Evolutionary conservation across 352 stramenopile species (phyloP).

Genomic region (Phytophthora boehmeriae): DNA sequence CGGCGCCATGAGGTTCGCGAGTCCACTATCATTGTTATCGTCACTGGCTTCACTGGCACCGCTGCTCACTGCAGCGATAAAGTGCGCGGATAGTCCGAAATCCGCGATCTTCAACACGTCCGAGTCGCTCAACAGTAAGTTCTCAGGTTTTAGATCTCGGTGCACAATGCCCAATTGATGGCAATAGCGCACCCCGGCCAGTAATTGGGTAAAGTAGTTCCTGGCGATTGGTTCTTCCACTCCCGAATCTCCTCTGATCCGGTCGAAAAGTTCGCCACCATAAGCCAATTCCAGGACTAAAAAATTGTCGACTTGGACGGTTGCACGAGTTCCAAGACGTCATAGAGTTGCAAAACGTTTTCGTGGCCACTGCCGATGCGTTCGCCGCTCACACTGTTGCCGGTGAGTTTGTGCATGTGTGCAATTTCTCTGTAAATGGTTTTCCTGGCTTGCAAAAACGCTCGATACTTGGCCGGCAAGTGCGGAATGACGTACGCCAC

Average conservation of each 20-base stretch:
- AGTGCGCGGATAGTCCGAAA: conserved; percentile 94
- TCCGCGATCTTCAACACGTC: conserved; percentile 96
- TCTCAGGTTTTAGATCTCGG: conserved; percentile 97
- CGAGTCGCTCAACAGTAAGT: conserved; percentile 92
- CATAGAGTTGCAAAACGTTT: conserved; percentile 96
- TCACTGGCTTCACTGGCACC: conserved; percentile 47
- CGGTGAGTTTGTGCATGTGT: conserved; percentile 93
- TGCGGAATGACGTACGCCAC: conserved; percentile 68
- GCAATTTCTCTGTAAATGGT: conserved; percentile 96
- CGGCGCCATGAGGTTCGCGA: conserved; percentile 34
- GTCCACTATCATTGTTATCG: conserved; percentile 27
- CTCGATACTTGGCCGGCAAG: conserved; percentile 93
- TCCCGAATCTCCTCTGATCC: conserved; percentile 88
- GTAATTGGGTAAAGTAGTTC: conserved; percentile 89
- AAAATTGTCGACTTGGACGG: conserved; percentile 94
- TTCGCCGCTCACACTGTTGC: conserved; percentile 75
- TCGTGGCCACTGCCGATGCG: conserved; percentile 86
- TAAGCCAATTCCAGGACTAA: conserved; percentile 92
- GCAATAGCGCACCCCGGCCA: conserved; percentile 90
- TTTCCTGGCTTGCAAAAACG: conserved; percentile 91
- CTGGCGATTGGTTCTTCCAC: conserved; percentile 84
- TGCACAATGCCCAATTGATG: conserved; percentile 94
- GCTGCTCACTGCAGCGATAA: conserved; percentile 83
- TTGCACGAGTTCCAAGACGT: conserved; percentile 96
- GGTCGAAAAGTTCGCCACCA: conserved; percentile 93